phyloP scores from a whole-genome alignment of 306 rosid species.

The Bauhinia variegata region DNA sequence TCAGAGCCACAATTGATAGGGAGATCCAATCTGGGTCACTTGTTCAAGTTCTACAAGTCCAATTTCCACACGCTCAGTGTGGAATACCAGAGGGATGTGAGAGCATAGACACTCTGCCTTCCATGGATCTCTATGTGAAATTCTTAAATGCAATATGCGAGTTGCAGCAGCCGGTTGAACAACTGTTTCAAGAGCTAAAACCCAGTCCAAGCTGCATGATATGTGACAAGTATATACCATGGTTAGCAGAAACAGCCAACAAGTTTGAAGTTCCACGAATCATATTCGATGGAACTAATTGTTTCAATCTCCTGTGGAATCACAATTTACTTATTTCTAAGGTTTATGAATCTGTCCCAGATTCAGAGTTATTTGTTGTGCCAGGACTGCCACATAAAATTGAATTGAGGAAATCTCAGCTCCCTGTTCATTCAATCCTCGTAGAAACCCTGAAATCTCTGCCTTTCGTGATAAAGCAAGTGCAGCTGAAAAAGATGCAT shows the following conservation, averaged over 20 bases:
- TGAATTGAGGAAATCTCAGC: constrained; percentile 35
- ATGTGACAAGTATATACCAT: constrained; percentile 46
- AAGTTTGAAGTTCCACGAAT: constrained; percentile 53
- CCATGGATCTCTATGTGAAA: constrained; percentile 45
- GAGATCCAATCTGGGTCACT: constrained; percentile 42
- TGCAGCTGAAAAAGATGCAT: constrained; percentile 18
- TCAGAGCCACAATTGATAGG: constrained; percentile 38
- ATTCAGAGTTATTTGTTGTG: constrained; percentile 24
- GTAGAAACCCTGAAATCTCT: not conserved
- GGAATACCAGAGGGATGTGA: constrained; percentile 60
- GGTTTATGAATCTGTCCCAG: constrained; percentile 16
- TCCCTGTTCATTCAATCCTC: constrained; percentile 22
- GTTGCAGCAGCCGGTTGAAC: constrained; percentile 44
- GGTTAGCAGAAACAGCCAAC: constrained; percentile 37
- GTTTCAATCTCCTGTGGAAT: constrained; percentile 45
- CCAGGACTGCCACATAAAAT: constrained; percentile 37
- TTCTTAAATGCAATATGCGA: constrained; percentile 44
- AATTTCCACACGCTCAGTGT: constrained; percentile 33
- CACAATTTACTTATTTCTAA: constrained; percentile 21
- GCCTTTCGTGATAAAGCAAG: constrained; percentile 17
- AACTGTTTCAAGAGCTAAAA: constrained; percentile 23
- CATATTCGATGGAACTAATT: constrained; percentile 39
- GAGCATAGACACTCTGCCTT: constrained; percentile 55
- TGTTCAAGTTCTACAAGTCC: constrained; percentile 39
- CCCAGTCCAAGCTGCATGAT: constrained; percentile 53